Evolutionary conservation across 352 stramenopile genomes (phyloP).

Genomic region (Phytophthora pinifolia): DNA sequence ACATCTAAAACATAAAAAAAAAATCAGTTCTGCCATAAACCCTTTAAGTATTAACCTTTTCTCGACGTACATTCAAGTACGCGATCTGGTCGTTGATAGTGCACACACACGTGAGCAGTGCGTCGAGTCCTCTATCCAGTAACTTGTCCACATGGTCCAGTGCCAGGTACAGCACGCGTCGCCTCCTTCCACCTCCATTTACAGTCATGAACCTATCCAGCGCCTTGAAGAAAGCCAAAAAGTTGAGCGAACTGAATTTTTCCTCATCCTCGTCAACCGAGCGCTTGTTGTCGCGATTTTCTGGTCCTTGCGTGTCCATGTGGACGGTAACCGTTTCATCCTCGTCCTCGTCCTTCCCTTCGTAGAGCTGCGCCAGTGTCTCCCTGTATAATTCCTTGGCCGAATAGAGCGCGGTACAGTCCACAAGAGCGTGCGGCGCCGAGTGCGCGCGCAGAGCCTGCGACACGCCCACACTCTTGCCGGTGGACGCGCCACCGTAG

Average conservation of each 20-base stretch:
- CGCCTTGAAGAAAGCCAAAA: constrained; percentile 69
- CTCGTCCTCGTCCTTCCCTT: constrained; percentile 12
- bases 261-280: constrained; percentile 19
- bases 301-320: constrained; percentile 2
- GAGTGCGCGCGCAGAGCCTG: constrained; percentile 37
- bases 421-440: constrained; percentile 51
- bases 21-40: background rate
- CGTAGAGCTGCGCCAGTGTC: constrained; percentile 60
- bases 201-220: constrained; percentile 48
- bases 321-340: constrained; percentile 14
- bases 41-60: background rate
- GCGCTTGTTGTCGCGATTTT: constrained; percentile 4
- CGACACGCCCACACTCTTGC: constrained; percentile 67
- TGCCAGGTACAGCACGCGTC: constrained; percentile 52
- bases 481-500: constrained; percentile 74
- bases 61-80: constrained; percentile 50
- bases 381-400: constrained; percentile 74
- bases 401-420: constrained; percentile 70
- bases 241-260: constrained; percentile 61
- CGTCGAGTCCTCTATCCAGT: constrained; percentile 50
- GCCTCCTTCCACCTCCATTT: background rate
- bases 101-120: constrained; percentile 64
- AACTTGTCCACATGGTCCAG: constrained; percentile 75
- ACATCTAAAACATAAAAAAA: constrained; percentile 41
- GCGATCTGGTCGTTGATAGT: constrained; percentile 70